Conservation (phyloP, 2,329 filamentous ascomycete genomes). For the Fusarium nurragi region DNA sequence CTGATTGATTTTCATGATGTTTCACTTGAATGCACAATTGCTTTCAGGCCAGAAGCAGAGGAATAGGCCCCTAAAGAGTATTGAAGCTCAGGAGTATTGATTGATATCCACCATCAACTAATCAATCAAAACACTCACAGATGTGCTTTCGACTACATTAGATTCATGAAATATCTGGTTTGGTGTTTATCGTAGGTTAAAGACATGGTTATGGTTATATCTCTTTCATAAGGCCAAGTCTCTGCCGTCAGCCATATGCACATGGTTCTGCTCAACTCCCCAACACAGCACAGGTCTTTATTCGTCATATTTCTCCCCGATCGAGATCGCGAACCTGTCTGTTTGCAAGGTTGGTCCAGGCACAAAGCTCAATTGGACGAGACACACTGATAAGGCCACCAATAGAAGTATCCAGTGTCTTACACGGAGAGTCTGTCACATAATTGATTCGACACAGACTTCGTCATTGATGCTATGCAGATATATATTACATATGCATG, state of each 20-base stretch:
- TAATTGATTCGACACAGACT: neutral
- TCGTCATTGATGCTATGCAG: conserved; percentile 26
- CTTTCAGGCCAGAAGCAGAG: neutral
- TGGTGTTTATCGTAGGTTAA: neutral
- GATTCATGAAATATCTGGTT: neutral
- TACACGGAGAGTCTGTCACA: neutral
- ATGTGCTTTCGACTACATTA: no score
- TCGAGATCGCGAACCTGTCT: conserved; percentile 8
- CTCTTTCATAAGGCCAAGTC: neutral
- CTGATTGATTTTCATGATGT: neutral
- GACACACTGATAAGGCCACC: neutral
- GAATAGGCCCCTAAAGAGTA: no score
- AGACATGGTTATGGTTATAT: neutral
- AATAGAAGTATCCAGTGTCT: neutral
- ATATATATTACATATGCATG: neutral
- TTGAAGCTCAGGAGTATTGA: no score
- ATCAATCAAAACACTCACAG: no score
- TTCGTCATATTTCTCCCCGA: conserved; percentile 9
- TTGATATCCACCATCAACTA: no score
- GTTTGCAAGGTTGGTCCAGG: neutral
- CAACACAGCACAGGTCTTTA: neutral
- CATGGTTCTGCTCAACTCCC: neutral
- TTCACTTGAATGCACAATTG: neutral
- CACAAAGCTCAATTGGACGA: conserved; percentile 1
- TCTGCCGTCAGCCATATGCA: neutral